These are phyloP conservation scores for Parachlorella kessleri DNA, from an alignment of 139 green algal species.

Conservation along the genomic window DNA sequence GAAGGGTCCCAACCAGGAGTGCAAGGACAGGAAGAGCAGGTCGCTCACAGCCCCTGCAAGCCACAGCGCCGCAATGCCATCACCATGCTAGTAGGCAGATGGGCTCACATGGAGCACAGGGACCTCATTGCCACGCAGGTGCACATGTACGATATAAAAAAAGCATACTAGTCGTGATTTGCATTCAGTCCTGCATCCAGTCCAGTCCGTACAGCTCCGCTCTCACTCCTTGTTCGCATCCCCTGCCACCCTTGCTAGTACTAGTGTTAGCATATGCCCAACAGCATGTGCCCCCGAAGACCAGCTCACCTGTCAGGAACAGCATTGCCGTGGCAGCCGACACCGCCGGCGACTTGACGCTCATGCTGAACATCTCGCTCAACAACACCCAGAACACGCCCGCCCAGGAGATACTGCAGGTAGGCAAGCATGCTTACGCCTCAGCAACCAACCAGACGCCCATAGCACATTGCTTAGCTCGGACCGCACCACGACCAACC, in stretches of 20 bases:
- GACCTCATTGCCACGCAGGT: not conserved
- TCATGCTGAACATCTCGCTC: constrained; percentile 79
- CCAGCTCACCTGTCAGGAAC: constrained; percentile 61
- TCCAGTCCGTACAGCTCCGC: not conserved
- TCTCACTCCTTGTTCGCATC: too few species aligned
- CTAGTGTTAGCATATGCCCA: too few species aligned
- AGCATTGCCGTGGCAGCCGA: constrained; percentile 63
- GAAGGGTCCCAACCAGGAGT: constrained; percentile 42
- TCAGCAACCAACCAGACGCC: too few species aligned
- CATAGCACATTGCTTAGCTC: too few species aligned
- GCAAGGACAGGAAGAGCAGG: constrained; percentile 71
- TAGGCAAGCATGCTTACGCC: too few species aligned
- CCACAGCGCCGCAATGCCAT: not conserved
- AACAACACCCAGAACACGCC: constrained; percentile 85
- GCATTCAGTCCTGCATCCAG: not conserved
- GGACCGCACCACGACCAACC: too few species aligned
- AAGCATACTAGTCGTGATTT: not conserved
- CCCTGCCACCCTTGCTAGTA: too few species aligned
- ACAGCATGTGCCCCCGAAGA: not conserved
- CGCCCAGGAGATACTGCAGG: constrained; percentile 51
- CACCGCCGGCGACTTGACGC: constrained; percentile 57
- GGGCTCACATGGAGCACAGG: too few species aligned
- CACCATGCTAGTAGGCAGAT: not conserved
- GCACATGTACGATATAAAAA: too few species aligned
- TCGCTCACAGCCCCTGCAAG: constrained; percentile 60